phyloP scores from a whole-genome alignment of 2,329 filamentous ascomycete genomes.

The Fusarium nanum region DNA sequence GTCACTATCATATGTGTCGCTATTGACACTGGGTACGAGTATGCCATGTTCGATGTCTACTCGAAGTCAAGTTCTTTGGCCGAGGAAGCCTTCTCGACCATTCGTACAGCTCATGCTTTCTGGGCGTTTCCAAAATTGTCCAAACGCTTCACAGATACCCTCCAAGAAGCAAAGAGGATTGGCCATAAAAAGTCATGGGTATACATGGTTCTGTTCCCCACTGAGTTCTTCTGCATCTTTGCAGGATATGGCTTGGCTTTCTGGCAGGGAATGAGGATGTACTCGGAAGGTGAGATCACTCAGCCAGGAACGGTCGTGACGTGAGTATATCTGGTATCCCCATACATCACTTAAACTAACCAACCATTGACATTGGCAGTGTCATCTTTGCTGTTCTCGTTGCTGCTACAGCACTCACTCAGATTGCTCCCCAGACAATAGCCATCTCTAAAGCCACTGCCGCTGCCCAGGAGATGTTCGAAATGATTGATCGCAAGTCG shows the following conservation, averaged over 20 bases:
- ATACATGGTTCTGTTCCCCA: slow-evolving; percentile 57
- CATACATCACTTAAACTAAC: neutral
- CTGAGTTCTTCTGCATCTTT: slow-evolving; percentile 62
- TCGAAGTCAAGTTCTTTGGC: slow-evolving; percentile 58
- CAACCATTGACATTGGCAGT: slow-evolving; percentile 39
- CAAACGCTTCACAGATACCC: slow-evolving; percentile 55
- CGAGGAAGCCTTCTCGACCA: slow-evolving; percentile 61
- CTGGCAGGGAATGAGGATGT: slow-evolving; percentile 64
- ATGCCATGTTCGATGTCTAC: slow-evolving; percentile 58
- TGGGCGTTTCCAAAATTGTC: slow-evolving; percentile 59
- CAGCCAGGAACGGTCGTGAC: slow-evolving; percentile 61
- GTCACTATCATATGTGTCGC: slow-evolving; percentile 54
- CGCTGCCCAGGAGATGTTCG: slow-evolving; percentile 60
- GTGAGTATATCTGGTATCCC: slow-evolving; percentile 43
- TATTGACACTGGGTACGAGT: slow-evolving; percentile 57
- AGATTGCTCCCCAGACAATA: slow-evolving; percentile 60
- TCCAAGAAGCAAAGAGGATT: slow-evolving; percentile 54
- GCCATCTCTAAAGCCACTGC: slow-evolving; percentile 60
- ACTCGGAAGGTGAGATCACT: slow-evolving; percentile 56
- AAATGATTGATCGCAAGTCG: slow-evolving; percentile 59
- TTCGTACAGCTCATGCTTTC: slow-evolving; percentile 64
- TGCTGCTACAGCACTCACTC: slow-evolving; percentile 58
- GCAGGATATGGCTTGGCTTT: slow-evolving; percentile 62
- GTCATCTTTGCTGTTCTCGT: slow-evolving; percentile 62
- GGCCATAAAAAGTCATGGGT: slow-evolving; percentile 59